Base-by-base conservation (phyloP, 1,139 yeast species). In the Scheffersomyces insectosa region DNA sequence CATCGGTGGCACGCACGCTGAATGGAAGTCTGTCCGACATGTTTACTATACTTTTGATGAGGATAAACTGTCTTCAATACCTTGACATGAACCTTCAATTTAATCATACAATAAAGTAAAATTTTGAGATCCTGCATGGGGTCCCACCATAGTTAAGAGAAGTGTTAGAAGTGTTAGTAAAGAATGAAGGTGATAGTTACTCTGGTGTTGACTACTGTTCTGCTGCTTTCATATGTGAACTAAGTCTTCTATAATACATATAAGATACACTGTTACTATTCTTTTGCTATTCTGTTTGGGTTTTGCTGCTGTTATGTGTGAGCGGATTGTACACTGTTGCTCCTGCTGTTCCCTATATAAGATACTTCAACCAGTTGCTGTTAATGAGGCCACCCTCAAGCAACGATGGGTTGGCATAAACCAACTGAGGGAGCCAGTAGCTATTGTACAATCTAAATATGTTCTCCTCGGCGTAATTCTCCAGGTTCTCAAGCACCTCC, bases 401-500 rank as follows among this genome's bases (percentile, higher is more conserved):
- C 39, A 74, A 62, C 12, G 69, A 60, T 2, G 79, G 79, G 45
- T 74, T 74, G 39, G 73, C 63, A 45, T 68, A 72, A 10, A 73
- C 63, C 46, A 70, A 53, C 15, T 68, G 74, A 12, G 75, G 72
- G 38, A 74, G 56, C 79, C 79, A 74, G 45, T 60, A 59, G 39
- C 60, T 58, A 48, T 73, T 74, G 55, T 70, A 67, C 42, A 70
- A 57, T 36, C 70, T 57, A 55, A 73, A 73, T n/a, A 66, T 53
- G 42, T 57, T 56, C 29, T 62, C 60, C 37, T 59, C 60, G 7
- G 58, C 60, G 2, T 58, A 49, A 38, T 62, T 61, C 14, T 59
- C 59, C n/a, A 45, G 46, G 25, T 56, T 46, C 13, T 64, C 70
- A 32, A 68, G 57, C 14, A 69, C 46, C 38, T 64, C 67, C 28